A percentile compares a stretch with the other conserved stretches of the same genome.
Evolutionary conservation across 2,329 filamentous ascomycete genomes (phyloP).

Genomic region (Pezicula neosporulosa): DNA sequence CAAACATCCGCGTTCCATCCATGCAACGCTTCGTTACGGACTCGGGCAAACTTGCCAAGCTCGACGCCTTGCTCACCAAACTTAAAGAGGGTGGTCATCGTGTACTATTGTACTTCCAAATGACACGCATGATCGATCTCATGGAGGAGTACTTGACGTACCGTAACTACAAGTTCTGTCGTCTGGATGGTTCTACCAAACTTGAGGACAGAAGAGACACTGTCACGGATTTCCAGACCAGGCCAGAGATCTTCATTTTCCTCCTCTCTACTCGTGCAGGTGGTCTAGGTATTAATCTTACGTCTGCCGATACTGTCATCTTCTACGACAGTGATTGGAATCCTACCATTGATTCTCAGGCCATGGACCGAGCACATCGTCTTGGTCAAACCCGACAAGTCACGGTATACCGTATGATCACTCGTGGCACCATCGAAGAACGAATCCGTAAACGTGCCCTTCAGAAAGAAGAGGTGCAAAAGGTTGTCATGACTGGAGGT

Average conservation of each 20-base stretch:
- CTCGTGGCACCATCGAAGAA: conserved; percentile 93
- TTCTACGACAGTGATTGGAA: conserved; percentile 99
- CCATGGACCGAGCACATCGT: conserved; percentile 98
- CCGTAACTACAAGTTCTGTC: conserved; percentile 98
- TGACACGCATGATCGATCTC: conserved; percentile 99
- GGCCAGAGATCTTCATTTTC: conserved; percentile 95
- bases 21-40: conserved; percentile 98
- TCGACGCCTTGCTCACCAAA: conserved; percentile 82
- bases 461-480: conserved; percentile 98
- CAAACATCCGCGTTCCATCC: conserved; percentile 86
- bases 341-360: conserved; percentile 96
- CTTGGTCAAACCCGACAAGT: conserved; percentile 94
- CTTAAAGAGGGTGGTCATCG: conserved; percentile 92
- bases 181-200: conserved; percentile 94
- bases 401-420: conserved; percentile 96
- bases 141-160: conserved; percentile 99
- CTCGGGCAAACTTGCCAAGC: conserved; percentile 89
- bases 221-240: conserved; percentile 92
- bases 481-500: conserved; percentile 91
- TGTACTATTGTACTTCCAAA: conserved; percentile 98
- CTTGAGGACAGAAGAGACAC: conserved; percentile 95
- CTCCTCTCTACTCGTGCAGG: conserved; percentile 92
- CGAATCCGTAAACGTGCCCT: conserved; percentile 94
- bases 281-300: conserved; percentile 97
- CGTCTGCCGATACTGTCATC: conserved; percentile 94